phyloP scores from a whole-genome alignment of 495 filamentous ascomycete species.

The Trichodelitschia bisporula region DNA sequence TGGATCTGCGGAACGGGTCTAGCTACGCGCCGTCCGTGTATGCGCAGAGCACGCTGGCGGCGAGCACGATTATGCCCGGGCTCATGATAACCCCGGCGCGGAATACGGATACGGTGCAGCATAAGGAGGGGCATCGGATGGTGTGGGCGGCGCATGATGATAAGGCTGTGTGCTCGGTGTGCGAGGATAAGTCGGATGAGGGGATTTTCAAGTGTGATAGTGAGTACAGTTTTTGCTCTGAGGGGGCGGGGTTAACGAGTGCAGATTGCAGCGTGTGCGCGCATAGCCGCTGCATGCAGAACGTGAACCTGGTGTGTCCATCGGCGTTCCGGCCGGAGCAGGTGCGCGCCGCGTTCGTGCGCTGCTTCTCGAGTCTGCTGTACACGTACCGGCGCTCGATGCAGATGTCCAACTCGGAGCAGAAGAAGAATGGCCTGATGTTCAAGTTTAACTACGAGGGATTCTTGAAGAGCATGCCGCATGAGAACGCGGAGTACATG shows the following conservation, averaged over 20 bases:
- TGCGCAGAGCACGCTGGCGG: constrained; percentile 87
- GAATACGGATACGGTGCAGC: constrained; percentile 66
- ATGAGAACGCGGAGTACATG: constrained; percentile 78
- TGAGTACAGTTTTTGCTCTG: no score
- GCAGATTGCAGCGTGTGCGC: constrained; percentile 26
- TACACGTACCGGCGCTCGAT: constrained; percentile 88
- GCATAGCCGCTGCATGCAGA: constrained; percentile 58
- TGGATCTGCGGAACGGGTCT: constrained; percentile 37
- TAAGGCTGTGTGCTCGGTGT: constrained; percentile 52
- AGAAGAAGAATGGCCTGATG: constrained; percentile 65
- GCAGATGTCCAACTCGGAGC: constrained; percentile 46
- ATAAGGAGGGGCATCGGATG: constrained; percentile 89
- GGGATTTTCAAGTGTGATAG: no score
- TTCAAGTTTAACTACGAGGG: constrained; percentile 88
- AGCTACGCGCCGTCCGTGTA: constrained; percentile 90
- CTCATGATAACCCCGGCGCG: constrained; percentile 61
- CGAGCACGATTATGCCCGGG: constrained; percentile 92
- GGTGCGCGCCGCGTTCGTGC: constrained; percentile 75
- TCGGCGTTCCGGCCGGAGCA: constrained; percentile 77
- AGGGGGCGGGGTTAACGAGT: neutral
- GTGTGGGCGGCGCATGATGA: constrained; percentile 39
- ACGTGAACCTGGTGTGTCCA: constrained; percentile 70
- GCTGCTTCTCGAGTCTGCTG: constrained; percentile 80
- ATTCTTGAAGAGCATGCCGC: constrained; percentile 72
- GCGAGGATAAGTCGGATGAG: constrained; percentile 74